Percentiles rank a stretch among this genome's conserved stretches.
Evolutionary conservation across 306 rosid genomes (phyloP).

Genomic region (Luffa aegyptiaca): DNA sequence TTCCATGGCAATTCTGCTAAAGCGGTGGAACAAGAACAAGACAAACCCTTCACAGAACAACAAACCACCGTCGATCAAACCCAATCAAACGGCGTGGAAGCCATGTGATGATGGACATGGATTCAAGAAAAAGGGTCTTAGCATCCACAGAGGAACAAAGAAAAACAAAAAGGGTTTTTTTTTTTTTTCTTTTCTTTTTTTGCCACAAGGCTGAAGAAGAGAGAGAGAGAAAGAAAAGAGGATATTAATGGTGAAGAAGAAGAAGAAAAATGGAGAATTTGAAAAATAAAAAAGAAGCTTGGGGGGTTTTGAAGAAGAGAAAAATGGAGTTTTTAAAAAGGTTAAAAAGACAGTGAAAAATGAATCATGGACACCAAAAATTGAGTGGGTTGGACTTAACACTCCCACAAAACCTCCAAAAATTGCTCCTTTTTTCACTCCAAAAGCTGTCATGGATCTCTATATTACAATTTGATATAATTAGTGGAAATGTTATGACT

Average conservation of each 20-base stretch:
- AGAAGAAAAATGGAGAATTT: not conserved
- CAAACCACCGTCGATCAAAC: slow-evolving; percentile 1
- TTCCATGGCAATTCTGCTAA: slow-evolving; percentile 12
- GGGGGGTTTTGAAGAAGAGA: not conserved
- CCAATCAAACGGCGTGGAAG: slow-evolving; percentile 23
- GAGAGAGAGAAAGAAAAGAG: too few species aligned
- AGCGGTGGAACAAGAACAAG: not conserved
- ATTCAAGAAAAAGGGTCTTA: not conserved
- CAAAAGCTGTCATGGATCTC: not conserved
- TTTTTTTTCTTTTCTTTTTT: too few species aligned
- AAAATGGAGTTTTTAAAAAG: too few species aligned
- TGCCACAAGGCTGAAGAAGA: not conserved
- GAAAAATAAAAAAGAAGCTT: not conserved
- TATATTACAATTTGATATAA: not conserved
- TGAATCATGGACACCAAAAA: slow-evolving; percentile 27
- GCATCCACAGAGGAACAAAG: slow-evolving; percentile 10
- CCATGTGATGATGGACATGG: slow-evolving; percentile 32
- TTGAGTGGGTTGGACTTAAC: slow-evolving; percentile 3
- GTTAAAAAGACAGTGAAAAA: slow-evolving; percentile 18
- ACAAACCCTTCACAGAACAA: not conserved
- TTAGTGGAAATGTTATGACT: not conserved
- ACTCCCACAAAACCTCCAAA: slow-evolving; percentile 1
- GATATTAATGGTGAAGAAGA: not conserved
- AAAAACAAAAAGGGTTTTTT: not conserved
- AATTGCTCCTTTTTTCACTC: slow-evolving; percentile 1